Percentiles rank a stretch among this genome's conserved stretches.
Conservation (phyloP, 2,329 filamentous ascomycete species). For the Xylariaceae sp. region DNA sequence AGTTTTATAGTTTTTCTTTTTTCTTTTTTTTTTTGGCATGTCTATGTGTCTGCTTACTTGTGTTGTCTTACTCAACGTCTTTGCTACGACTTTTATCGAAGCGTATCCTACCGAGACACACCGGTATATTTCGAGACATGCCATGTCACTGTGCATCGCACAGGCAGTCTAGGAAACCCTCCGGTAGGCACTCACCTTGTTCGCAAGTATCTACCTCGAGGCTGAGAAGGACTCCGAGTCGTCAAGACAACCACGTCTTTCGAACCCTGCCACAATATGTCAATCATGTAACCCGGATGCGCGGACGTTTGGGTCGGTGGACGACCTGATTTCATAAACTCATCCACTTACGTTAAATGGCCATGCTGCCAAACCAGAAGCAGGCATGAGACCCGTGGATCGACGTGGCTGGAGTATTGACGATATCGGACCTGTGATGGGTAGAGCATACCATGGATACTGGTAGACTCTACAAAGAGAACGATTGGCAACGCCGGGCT, state of each 20-base stretch:
- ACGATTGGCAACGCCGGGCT: not conserved
- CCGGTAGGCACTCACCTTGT: not conserved
- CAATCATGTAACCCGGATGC: not conserved
- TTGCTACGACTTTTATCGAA: not conserved
- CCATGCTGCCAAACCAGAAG: conserved; percentile 1
- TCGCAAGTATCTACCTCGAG: not conserved
- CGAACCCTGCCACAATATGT: conserved; percentile 1
- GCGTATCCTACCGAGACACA: conserved; percentile 4
- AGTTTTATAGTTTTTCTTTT: not conserved
- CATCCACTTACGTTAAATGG: conserved; percentile 6
- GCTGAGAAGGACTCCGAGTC: not conserved
- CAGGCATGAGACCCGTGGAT: conserved; percentile 6
- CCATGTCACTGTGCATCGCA: conserved; percentile 2
- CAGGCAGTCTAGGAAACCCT: not conserved
- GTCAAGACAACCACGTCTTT: not conserved
- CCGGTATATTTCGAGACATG: conserved; percentile 3
- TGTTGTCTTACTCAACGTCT: not conserved
- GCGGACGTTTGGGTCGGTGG: not conserved
- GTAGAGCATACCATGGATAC: not conserved
- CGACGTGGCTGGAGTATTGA: not conserved
- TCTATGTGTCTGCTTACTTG: conserved; percentile 12
- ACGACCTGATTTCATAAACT: not conserved
- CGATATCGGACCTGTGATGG: not conserved
- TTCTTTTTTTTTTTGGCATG: not conserved
- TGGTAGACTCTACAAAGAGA: not conserved